Base-by-base conservation (phyloP, 192 early-diverging fungal species). In the Coemansia sp. region DNA sequence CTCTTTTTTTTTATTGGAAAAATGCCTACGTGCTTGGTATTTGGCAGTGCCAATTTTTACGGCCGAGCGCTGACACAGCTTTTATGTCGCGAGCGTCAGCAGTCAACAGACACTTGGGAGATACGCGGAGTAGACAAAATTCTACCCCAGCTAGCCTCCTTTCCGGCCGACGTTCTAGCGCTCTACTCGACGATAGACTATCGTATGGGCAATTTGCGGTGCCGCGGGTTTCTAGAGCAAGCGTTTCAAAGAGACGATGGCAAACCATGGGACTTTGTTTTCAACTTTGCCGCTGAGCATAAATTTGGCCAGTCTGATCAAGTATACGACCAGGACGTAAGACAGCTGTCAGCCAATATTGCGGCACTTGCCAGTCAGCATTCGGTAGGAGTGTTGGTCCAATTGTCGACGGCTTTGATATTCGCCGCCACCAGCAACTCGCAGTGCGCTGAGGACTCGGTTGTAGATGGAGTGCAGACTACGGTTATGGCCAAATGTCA, bases 271-370 rank as follows among this genome's bases (percentile, higher is more conserved):
- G 97, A 98, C 84, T 95, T 92, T 74, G 97, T 98, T 13, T 89
- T 98, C 84, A 96, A 98, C 82, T 88, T 94, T 73, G 97, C 95
- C n/a, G 90, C 90, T 20, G 97, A 98, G 77, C 93, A 90, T 61
- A 97, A 97, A 73, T 98, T 96, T 84, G 93, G 93, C 0, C 95
- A 94, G 74, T 79, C 90, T 0, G 86, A 91, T 16, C 90, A 90
- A 66, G 95, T 94, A 73, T 84, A 73, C 63, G 64, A 72, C 43
- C 77, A 79, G 36, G 77, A 84, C 46, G 77, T 84, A 18, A 43
- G 66, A 43, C 85, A 87, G 60, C 75, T 98, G 11, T 89, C 93
- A 10, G 84, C 90, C 36, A 83, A 86, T n/a, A 90, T 94, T 42
- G 96, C 90, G 22, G 87, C 89, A 71, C 94, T 97, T 69, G 96